Evolutionary conservation across 352 stramenopile genomes (phyloP).

Genomic region (Phytophthora vignae): DNA sequence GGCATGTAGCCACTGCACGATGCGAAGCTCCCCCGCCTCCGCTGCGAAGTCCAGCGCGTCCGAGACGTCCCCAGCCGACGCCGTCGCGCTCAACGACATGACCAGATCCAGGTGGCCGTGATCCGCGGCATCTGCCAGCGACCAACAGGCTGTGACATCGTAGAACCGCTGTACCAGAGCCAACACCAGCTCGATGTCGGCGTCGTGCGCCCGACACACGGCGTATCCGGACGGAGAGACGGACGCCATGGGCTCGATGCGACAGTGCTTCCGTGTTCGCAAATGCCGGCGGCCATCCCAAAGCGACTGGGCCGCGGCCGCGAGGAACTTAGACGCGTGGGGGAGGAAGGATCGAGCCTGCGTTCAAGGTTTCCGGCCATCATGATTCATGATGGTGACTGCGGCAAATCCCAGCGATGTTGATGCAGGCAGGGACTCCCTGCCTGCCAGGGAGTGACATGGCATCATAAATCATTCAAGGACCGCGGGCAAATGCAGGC

Average conservation of each 20-base stretch:
- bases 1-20: slow-evolving; percentile 47
- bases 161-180: slow-evolving; percentile 48
- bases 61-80: slow-evolving; percentile 1
- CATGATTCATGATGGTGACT: background rate
- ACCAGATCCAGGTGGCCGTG: slow-evolving; percentile 47
- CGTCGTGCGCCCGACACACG: slow-evolving; percentile 42
- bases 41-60: slow-evolving; percentile 40
- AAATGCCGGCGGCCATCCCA: slow-evolving; percentile 6
- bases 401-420: background rate
- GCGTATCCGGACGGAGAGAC: slow-evolving; percentile 53
- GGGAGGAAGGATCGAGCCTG: background rate
- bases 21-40: slow-evolving; percentile 30
- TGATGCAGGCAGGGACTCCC: too few species aligned
- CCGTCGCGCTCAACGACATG: slow-evolving; percentile 26
- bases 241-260: background rate
- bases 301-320: background rate
- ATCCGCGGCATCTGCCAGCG: slow-evolving; percentile 48
- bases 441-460: too few species aligned
- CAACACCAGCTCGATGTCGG: slow-evolving; percentile 42
- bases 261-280: slow-evolving; percentile 7
- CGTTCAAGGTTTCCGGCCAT: slow-evolving; percentile 4
- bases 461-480: too few species aligned
- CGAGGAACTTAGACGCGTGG: background rate
- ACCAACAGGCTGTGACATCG: slow-evolving; percentile 49
- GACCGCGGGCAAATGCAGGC: slow-evolving; percentile 9